Evolutionary conservation across 257 asterid species (phyloP).

Genomic region (Jasminum sambac): DNA sequence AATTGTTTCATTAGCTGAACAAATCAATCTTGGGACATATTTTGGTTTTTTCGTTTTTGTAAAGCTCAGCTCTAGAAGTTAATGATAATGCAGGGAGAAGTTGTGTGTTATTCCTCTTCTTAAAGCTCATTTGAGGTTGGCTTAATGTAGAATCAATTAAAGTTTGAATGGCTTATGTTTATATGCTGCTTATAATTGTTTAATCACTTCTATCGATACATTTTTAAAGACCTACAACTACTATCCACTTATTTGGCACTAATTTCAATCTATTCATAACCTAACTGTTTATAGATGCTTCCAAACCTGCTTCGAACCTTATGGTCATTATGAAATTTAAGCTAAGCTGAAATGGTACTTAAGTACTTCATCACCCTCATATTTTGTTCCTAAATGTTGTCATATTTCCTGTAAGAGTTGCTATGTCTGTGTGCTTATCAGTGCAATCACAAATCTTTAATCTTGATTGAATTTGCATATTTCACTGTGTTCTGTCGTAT

Average conservation of each 20-base stretch:
- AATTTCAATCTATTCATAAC: too few species aligned
- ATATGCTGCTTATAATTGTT: too few species aligned
- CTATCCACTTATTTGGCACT: too few species aligned
- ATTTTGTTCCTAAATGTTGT: neutral
- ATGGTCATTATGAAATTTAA: neutral
- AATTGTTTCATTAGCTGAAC: neutral
- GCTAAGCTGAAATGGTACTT: neutral
- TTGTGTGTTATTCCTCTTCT: neutral
- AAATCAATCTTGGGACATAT: neutral
- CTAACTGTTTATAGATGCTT: too few species aligned
- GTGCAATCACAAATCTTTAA: neutral
- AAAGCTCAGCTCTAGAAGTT: neutral
- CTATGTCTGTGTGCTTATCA: neutral
- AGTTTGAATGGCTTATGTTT: neutral
- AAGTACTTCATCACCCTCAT: neutral
- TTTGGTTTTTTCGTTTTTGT: neutral
- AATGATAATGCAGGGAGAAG: neutral
- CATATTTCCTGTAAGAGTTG: neutral
- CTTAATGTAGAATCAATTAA: neutral
- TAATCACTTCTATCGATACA: too few species aligned
- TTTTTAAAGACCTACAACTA: too few species aligned
- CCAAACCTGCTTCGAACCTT: neutral
- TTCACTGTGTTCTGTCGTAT: conserved; percentile 12
- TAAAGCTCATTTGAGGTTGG: neutral
- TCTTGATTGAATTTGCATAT: conserved; percentile 12